These are phyloP conservation scores for Zychaea mexicana DNA, from an alignment of 371 early-diverging fungal genomes.

Conservation along the genomic window DNA sequence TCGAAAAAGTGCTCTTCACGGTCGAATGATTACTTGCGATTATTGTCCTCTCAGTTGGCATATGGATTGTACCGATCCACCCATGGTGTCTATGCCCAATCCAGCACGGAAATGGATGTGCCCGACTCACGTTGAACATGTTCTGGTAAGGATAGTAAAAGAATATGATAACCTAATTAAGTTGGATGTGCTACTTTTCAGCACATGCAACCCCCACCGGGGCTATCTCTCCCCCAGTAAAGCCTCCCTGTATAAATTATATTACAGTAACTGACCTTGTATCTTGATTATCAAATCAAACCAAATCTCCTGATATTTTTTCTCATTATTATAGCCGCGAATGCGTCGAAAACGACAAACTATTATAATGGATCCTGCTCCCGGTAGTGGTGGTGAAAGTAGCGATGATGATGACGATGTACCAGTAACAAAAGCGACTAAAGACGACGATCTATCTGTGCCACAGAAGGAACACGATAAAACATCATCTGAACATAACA, in stretches of 20 bases:
- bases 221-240: neutral
- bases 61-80: constrained; percentile 83
- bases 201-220: neutral
- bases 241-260: neutral
- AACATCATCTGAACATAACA: constrained; percentile 20
- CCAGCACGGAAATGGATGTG: constrained; percentile 80
- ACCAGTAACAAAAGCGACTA: neutral
- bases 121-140: constrained; percentile 83
- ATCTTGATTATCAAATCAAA: no score
- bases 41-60: constrained; percentile 86
- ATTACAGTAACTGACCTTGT: no score
- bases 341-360: constrained; percentile 18
- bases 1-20: constrained; percentile 54
- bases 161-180: neutral
- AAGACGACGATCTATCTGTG: neutral
- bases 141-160: constrained; percentile 30
- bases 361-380: neutral
- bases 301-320: neutral
- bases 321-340: constrained; percentile 21
- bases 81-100: constrained; percentile 67
- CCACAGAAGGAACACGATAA: neutral
- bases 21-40: constrained; percentile 76
- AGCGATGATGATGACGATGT: neutral
- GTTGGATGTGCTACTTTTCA: no score
- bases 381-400: neutral